Percentiles rank a stretch among this genome's conserved stretches.
phyloP scores from a whole-genome alignment of 345 rosid species.

The Sisymbrium altissimum region DNA sequence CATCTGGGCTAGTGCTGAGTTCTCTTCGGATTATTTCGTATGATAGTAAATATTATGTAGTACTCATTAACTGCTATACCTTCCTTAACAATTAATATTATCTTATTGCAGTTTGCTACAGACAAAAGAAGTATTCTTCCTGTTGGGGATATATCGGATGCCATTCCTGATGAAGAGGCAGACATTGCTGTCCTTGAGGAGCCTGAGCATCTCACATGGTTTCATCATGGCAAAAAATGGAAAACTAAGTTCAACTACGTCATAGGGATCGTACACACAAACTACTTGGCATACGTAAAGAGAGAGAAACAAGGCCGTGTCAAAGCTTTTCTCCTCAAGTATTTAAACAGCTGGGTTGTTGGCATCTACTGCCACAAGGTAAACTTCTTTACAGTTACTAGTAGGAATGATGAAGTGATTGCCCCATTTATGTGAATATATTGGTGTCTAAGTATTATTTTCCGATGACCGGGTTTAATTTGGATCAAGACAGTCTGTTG shows the following conservation, averaged over 20 bases:
- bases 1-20: not conserved
- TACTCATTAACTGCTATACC: not conserved
- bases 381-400: constrained; percentile 16
- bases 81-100: not conserved
- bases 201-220: constrained; percentile 99
- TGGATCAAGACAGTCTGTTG: constrained; percentile 2
- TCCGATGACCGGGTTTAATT: not conserved
- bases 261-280: constrained; percentile 81
- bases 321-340: constrained; percentile 61
- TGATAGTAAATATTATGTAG: not conserved
- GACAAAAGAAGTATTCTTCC: constrained; percentile 91
- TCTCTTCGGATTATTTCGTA: not conserved
- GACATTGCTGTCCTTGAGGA: constrained; percentile 96
- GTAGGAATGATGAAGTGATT: constrained; percentile 9
- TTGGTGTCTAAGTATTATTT: not conserved
- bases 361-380: constrained; percentile 94
- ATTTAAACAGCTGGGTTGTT: constrained; percentile 74
- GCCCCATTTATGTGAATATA: not conserved
- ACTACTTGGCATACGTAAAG: constrained; percentile 85
- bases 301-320: constrained; percentile 75
- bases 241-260: constrained; percentile 72
- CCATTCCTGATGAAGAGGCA: constrained; percentile 74
- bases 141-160: constrained; percentile 77
- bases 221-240: constrained; percentile 97
- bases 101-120: constrained; percentile 58